Conservation (phyloP, 75 land plant species). For the Isoetes taiwanensis region DNA sequence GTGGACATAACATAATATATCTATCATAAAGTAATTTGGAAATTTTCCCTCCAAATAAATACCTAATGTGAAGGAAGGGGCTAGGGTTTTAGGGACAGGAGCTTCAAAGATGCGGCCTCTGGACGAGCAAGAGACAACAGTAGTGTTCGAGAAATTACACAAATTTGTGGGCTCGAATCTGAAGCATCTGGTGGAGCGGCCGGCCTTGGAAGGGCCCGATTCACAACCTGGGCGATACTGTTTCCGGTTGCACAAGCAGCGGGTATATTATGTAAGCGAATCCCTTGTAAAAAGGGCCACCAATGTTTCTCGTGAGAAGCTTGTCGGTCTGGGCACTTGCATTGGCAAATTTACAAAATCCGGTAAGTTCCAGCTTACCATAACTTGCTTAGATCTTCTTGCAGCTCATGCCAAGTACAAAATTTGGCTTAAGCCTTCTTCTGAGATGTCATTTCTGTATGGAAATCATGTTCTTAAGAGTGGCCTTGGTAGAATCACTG, state of each 20-base stretch:
- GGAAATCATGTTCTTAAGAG: slow-evolving; percentile 75
- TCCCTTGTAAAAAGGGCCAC: slow-evolving; percentile 58
- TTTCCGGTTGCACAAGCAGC: slow-evolving; percentile 67
- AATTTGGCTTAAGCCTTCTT: slow-evolving; percentile 74
- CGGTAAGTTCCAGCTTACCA: slow-evolving; percentile 55
- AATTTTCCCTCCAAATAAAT: too few relatives aligned
- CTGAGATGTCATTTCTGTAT: slow-evolving; percentile 80
- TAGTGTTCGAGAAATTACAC: slow-evolving; percentile 71
- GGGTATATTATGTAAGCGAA: slow-evolving; percentile 58
- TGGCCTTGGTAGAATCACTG: slow-evolving; percentile 70
- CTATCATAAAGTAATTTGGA: too few relatives aligned
- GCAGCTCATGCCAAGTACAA: slow-evolving; percentile 69
- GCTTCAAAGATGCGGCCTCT: slow-evolving; percentile 72
- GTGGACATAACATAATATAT: too few relatives aligned
- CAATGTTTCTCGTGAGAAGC: slow-evolving; percentile 42
- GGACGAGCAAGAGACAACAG: slow-evolving; percentile 72
- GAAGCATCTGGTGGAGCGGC: slow-evolving; percentile 63
- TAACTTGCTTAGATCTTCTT: slow-evolving; percentile 50
- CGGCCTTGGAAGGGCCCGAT: slow-evolving; percentile 35
- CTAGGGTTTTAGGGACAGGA: too few relatives aligned
- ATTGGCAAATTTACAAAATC: slow-evolving; percentile 70
- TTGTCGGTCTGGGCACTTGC: slow-evolving; percentile 50
- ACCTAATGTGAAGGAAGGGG: too few relatives aligned
- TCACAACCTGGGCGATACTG: slow-evolving; percentile 27
- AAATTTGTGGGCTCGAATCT: slow-evolving; percentile 73